Evolutionary conservation across 2,329 filamentous ascomycete species (phyloP).

Genomic region (Hypoxylon sp.): DNA sequence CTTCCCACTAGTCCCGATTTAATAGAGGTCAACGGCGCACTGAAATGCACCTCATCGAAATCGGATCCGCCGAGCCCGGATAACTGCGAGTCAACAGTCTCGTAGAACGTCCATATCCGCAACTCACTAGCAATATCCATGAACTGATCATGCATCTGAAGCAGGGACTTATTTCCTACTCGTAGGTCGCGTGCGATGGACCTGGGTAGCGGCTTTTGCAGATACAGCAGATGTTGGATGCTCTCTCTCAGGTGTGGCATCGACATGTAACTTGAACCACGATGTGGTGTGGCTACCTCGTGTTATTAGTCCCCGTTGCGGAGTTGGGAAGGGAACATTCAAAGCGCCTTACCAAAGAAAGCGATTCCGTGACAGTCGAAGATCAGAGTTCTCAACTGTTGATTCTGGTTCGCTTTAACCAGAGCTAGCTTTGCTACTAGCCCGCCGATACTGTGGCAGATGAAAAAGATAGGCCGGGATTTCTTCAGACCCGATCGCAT

Average conservation of each 20-base stretch:
- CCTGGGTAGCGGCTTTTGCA: slow-evolving; percentile 65
- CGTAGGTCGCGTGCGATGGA: slow-evolving; percentile 66
- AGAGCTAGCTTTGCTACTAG: slow-evolving; percentile 71
- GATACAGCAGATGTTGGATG: slow-evolving; percentile 66
- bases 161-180: slow-evolving; percentile 64
- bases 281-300: slow-evolving; percentile 69
- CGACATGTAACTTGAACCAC: slow-evolving; percentile 74
- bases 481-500: slow-evolving; percentile 54
- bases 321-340: neutral
- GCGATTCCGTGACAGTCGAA: slow-evolving; percentile 72
- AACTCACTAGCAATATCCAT: slow-evolving; percentile 70
- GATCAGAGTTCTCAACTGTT: slow-evolving; percentile 61
- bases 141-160: slow-evolving; percentile 69
- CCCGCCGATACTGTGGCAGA: slow-evolving; percentile 74
- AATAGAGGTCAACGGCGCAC: slow-evolving; percentile 71
- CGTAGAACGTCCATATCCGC: slow-evolving; percentile 74
- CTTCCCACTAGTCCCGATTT: slow-evolving; percentile 68
- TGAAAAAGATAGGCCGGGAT: slow-evolving; percentile 69
- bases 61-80: slow-evolving; percentile 59
- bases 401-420: slow-evolving; percentile 61
- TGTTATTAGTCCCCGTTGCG: slow-evolving; percentile 37
- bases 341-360: slow-evolving; percentile 66
- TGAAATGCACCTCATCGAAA: slow-evolving; percentile 67
- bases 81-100: slow-evolving; percentile 72
- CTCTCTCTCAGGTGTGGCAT: slow-evolving; percentile 69